Evolutionary conservation across 129 eudicot genomes (phyloP).

Genomic region (Heracleum sosnowskyi): DNA sequence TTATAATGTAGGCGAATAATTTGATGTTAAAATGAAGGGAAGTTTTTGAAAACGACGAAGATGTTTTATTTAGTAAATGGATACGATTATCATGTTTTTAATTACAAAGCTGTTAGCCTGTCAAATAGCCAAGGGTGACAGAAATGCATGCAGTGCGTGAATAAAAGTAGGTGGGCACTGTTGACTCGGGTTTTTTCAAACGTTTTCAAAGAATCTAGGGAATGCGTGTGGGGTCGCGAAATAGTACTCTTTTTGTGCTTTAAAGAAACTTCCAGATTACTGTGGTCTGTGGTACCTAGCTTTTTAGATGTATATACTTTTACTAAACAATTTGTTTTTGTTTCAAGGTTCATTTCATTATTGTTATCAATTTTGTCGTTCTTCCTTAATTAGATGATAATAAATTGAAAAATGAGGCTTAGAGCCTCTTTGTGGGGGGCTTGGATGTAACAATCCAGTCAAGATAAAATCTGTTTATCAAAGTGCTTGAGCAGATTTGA

Average conservation of each 20-base stretch:
- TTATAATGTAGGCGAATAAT: neutral
- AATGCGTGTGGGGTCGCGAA: neutral
- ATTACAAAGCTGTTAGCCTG: neutral
- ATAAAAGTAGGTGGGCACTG: neutral
- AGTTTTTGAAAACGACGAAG: neutral
- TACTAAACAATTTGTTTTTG: too few relatives aligned
- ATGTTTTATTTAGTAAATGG: neutral
- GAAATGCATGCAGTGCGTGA: neutral
- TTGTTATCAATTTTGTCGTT: too few relatives aligned
- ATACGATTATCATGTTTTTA: neutral
- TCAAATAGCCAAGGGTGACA: neutral
- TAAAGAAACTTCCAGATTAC: neutral
- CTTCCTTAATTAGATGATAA: too few relatives aligned
- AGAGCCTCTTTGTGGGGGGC: too few relatives aligned
- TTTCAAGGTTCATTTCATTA: too few relatives aligned
- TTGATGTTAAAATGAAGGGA: neutral
- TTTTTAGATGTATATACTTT: too few relatives aligned
- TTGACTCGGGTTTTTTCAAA: neutral
- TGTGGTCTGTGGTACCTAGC: too few relatives aligned
- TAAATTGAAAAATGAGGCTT: too few relatives aligned
- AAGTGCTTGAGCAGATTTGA: too few relatives aligned
- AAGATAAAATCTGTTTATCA: too few relatives aligned
- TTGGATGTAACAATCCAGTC: too few relatives aligned
- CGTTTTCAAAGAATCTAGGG: neutral
- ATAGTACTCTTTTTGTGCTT: too few relatives aligned